Base-by-base conservation (phyloP, 305 asterid species). In the Ajuga reptans region DNA sequence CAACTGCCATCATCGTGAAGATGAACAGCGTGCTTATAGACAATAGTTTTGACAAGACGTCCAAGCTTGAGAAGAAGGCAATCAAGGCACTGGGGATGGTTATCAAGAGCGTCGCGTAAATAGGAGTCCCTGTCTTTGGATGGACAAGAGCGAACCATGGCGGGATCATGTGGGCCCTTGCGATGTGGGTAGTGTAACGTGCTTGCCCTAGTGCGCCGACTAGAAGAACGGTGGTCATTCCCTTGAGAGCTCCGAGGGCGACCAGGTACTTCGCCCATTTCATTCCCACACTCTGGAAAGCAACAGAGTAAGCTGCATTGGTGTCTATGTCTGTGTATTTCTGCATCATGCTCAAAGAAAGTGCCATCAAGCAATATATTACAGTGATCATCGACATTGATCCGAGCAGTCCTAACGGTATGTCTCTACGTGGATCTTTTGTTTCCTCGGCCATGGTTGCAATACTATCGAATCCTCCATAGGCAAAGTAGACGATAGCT, bases 401-500 rank as follows among this genome's bases (percentile, higher is more conserved):
- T 14, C 95, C 95, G 1, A 86, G 79, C 74, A 87, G 62, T 4
- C 95, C 92, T 43, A 84, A 5, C 41, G 96, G 96, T 45, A 86
- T 87, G 81, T 87, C 95, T 68, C 86, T 73, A 55, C 77, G 39
- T 0, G 96, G 93, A 42, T 89, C 55, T 46, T 43, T 86, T 1
- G 96, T 87, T 29, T 87, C 91, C 78, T 90, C 93, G 0, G 95
- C 96, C 92, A 87, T 75, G 24, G 95, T 89, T 27, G 95, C 89
- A 6, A 90, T 83, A 14, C 27, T 74, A 78, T 87, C 95, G 49
- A 87, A 87, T 24, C 95, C 92, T 42, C 86, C 87, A 17, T 86
- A 90, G 12, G 95, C 93, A 17, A 89, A 89, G 83, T 83, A 87
- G n/a, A 86, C 87, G 18, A 90, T 72, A 0, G 95, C 92, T 6